Base-by-base conservation (phyloP, 2,329 filamentous ascomycete species). In the Ophiocordyceps sinensis region DNA sequence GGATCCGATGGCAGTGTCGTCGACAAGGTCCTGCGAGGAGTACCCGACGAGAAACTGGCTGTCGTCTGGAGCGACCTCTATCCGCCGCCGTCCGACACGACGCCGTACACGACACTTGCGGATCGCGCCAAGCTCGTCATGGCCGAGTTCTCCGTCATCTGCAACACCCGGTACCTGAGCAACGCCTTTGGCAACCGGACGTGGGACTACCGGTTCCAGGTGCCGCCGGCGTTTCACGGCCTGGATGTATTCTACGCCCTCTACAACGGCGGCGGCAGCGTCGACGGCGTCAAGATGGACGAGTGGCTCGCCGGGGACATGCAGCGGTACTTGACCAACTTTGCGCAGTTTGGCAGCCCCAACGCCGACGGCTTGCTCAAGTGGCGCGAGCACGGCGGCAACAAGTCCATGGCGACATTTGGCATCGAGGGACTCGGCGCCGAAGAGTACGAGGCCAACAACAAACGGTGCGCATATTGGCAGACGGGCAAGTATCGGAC, bases 181-280 rank as follows among this genome's bases (percentile, higher is more conserved):
- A 58, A 53, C 4, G 70, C 64, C 7, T 68, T 58, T 54, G 47
- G 51, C 8, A 67, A 68, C 51, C 38, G 60, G 12, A 67, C 67
- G 0, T 68, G 67, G 48, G 57, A 58, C 3, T 76, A 76, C 53
- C 54, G 64, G 32, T 76, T 75, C 49, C 55, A 63, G 26, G 59
- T 73, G 0, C 64, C 65, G 0, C 69, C 70, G 0, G 69, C 60
- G 4, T 50, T 70, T 14, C 73, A 77, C 46, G 68, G 64, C 13
- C 51, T 62, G 38, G 73, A 76, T 45, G 47, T 73, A 1, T 44
- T 60, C 0, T 75, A 69, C 45, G 72, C 68, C 0, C 75, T 66
- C 54, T 75, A 63, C 53, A 23, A 7, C 60, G 64, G 31, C n/a
- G n/a, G n/a, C n/a, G n/a, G n/a, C n/a, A n/a, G n/a, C n/a, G n/a